Base-by-base conservation (phyloP, 1,284 basidiomycete species). In the Albatrellus sp. region DNA sequence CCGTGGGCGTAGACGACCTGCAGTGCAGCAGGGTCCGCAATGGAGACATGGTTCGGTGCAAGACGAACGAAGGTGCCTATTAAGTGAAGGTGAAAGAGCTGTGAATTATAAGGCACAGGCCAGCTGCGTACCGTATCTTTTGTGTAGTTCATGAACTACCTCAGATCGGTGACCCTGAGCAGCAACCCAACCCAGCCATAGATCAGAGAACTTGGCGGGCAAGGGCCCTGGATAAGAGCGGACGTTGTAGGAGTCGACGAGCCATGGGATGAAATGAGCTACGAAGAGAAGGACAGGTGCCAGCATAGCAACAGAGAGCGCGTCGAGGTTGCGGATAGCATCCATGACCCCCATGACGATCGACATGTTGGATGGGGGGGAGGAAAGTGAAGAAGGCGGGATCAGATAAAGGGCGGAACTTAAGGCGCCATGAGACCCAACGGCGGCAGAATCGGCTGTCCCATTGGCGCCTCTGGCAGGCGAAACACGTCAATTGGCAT, bases 31-130 rank as follows among this genome's bases (percentile, higher is more conserved):
- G 88, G 84, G 57, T 89, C 80, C 14, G 85, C 76, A 46, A 93
- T 73, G 3, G 87, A 90, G 19, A 91, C 66, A 55, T 92, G 87
- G 59, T 91, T 90, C 0, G 90, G 90, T 0, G 87, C 86, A 47
- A 94, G 67, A 50, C 90, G 83, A n/a, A 91, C 82, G 44, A 90
- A 71, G 2, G 74, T 75, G 35, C 87, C 87, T 87, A 48, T 9
- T 36, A 19, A 14, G 19, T 29, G 20, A 24, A 5, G 31, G 14
- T 19, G 3, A 13, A 24, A 11, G 16, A 40, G 24, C 17, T 11
- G 5, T 14, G 12, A 19, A 14, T 28, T 43, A 16, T 14, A 20
- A 2, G 9, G n/a, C 10, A 17, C 34, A 36, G 1, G 14, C 9
- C 2, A 8, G 17, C 56, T 67, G 46, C n/a, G n/a, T 55, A 85